Evolutionary conservation across 2,329 filamentous ascomycete species (phyloP), one percentile per base, ranked within the genome.

Genomic region (Aspergillus novofumigatus): DNA sequence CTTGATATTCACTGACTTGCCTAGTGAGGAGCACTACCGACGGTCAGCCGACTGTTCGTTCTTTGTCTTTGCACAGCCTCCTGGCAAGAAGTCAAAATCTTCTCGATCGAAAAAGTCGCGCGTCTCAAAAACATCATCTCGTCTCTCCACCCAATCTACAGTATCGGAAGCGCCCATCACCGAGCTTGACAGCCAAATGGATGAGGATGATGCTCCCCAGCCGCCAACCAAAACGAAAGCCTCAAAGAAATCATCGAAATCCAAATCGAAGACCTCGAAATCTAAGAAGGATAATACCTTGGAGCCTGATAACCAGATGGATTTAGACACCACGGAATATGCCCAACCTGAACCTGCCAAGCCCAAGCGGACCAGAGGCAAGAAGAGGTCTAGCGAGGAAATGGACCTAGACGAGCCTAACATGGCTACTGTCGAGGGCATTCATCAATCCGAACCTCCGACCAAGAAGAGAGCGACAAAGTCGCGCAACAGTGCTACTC

Each of bases 1-100:
- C 38, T 28, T 45, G 10, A 21, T n/a, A 26, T 38, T 44, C 49
- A 55, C 64, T 66, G 54, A 68, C 51, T 14, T 45, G 47, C 48
- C 42, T 53, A 93, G 90, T 69, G 87, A 95, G 59, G 94, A 99
- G 71, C 94, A 99, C 70, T 86, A 87, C 66, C 86, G 84, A 54
- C 86, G 94, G 64, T 88, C 88, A 1, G 85, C 91, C 0, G 81
- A 88, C 25, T 99, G 94, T 70, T 81, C 86, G 14, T 97, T 96
- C 77, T 97, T 97, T 69, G 75, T 79, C 1, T 83, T 96, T 28
- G 80, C 84, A 79, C 64, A 72, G 61, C 62, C 67, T 10, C 67
- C 80, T 7, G 82, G 65, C 76, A 84, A 67, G 59, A 75, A 80
- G 77, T 63, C 82, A 28, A 88, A 88, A 75, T 82, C 84, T 61